Percentiles rank a stretch among this genome's conserved stretches.
phyloP scores from a whole-genome alignment of 768 basidiomycete species.

The Calocybe gangraenosa region DNA sequence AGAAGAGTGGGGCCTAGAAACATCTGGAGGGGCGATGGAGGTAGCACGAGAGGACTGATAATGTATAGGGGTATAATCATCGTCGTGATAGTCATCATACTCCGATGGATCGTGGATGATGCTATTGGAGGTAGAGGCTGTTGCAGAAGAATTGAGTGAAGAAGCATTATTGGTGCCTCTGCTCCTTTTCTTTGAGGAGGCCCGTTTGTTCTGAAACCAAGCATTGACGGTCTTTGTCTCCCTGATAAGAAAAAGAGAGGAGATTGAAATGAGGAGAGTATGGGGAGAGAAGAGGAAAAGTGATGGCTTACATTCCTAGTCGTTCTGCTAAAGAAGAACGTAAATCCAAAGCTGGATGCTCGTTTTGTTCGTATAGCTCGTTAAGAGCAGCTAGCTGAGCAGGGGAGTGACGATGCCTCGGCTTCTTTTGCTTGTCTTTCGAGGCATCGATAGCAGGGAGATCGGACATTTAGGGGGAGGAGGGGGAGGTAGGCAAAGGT shows the following conservation, averaged over 20 bases:
- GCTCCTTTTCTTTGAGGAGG: conserved; percentile 73
- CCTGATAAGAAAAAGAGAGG: conserved; percentile 35
- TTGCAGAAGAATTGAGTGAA: conserved; percentile 28
- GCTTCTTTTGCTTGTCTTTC: conserved; percentile 61
- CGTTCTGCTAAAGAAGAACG: conserved; percentile 65
- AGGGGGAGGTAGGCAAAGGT: conserved; percentile 18
- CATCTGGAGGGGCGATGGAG: conserved; percentile 29
- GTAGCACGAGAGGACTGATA: conserved; percentile 29
- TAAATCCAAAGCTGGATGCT: conserved; percentile 69
- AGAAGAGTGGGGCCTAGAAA: conserved; percentile 21
- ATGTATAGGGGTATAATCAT: conserved; percentile 36
- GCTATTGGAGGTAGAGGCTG: conserved; percentile 28
- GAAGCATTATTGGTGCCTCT: conserved; percentile 27
- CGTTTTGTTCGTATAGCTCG: conserved; percentile 70
- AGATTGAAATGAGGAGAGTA: conserved; percentile 8
- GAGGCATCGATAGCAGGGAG: conserved; percentile 21
- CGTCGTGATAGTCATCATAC: conserved; percentile 44
- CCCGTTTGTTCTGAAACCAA: conserved; percentile 86
- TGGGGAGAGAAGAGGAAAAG: conserved; percentile 11
- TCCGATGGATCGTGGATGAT: conserved; percentile 26
- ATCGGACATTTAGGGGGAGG: conserved; percentile 25
- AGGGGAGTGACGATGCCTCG: conserved; percentile 72
- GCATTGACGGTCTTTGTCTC: conserved; percentile 83
- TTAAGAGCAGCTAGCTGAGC: conserved; percentile 73
- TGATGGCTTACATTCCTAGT: conserved; percentile 65